Evolutionary conservation across 139 green algal genomes (phyloP).

Genomic region (Edaphochlamys debaryana): DNA sequence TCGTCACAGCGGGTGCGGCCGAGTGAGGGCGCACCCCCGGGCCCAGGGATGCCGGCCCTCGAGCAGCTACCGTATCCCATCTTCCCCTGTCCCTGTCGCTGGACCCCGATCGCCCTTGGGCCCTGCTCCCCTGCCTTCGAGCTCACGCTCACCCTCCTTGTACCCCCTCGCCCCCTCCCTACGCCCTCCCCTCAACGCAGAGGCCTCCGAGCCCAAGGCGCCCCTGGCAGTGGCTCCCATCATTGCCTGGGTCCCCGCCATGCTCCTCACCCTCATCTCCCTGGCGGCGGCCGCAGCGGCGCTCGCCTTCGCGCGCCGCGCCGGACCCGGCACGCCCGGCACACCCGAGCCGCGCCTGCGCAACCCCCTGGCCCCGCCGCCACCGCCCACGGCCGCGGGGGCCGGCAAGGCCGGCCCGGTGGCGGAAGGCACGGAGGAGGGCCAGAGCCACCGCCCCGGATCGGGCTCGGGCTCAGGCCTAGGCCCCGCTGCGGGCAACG

Average conservation of each 20-base stretch:
- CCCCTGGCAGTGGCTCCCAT: conserved; percentile 27
- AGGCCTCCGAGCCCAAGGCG: neutral
- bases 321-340: neutral
- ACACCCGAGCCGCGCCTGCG: no score
- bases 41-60: neutral
- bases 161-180: no score
- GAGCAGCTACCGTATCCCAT: no score
- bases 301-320: neutral
- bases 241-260: conserved; percentile 40
- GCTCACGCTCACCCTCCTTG: no score
- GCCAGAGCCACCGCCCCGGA: no score
- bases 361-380: no score
- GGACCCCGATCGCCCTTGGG: no score
- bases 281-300: neutral
- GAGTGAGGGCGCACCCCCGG: neutral
- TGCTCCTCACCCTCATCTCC: conserved; percentile 25
- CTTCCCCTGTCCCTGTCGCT: no score
- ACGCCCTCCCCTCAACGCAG: neutral
- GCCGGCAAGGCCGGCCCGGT: neutral
- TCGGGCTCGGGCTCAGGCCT: no score
- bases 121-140: no score
- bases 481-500: no score
- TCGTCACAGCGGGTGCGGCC: neutral
- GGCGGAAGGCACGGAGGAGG: neutral
- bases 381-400: no score